Percentiles rank a stretch among this genome's conserved stretches.
phyloP scores from a whole-genome alignment of 352 stramenopile genomes.

The Globisporangium mamillatum region DNA sequence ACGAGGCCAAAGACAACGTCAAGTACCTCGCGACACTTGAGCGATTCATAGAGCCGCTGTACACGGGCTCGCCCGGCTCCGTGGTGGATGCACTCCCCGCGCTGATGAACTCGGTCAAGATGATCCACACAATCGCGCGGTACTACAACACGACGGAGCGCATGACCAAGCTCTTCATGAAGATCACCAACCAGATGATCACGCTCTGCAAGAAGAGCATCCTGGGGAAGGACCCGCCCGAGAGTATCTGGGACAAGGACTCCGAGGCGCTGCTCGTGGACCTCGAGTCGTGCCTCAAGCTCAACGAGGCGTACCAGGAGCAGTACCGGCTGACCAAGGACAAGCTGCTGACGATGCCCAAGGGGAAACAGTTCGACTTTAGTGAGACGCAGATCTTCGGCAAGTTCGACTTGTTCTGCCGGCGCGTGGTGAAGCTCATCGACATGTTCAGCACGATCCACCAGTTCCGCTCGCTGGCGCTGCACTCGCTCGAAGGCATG shows the following conservation, averaged over 20 bases:
- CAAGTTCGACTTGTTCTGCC: constrained; percentile 90
- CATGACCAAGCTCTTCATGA: constrained; percentile 91
- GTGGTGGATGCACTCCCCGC: constrained; percentile 78
- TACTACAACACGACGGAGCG: constrained; percentile 90
- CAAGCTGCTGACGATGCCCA: constrained; percentile 86
- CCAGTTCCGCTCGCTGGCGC: constrained; percentile 87
- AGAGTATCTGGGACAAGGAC: constrained; percentile 79
- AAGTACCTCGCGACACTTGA: constrained; percentile 84
- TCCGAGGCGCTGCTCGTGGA: constrained; percentile 57
- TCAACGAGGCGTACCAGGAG: constrained; percentile 91
- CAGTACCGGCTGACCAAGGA: constrained; percentile 89
- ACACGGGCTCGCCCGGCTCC: constrained; percentile 45
- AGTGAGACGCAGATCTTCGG: constrained; percentile 90
- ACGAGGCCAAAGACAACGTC: constrained; percentile 86
- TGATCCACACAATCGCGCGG: constrained; percentile 87
- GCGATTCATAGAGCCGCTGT: constrained; percentile 86
- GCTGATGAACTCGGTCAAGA: constrained; percentile 90
- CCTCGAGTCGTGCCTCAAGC: constrained; percentile 77
- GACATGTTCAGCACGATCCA: constrained; percentile 92
- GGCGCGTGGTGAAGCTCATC: constrained; percentile 87
- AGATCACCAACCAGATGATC: constrained; percentile 92
- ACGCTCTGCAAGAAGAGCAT: constrained; percentile 72
- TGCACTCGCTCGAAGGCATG: constrained; percentile 92
- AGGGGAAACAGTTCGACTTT: constrained; percentile 91
- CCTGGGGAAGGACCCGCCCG: constrained; percentile 44